Base-by-base conservation (phyloP, 208 protist species). In the Wallacemonas sp. region DNA sequence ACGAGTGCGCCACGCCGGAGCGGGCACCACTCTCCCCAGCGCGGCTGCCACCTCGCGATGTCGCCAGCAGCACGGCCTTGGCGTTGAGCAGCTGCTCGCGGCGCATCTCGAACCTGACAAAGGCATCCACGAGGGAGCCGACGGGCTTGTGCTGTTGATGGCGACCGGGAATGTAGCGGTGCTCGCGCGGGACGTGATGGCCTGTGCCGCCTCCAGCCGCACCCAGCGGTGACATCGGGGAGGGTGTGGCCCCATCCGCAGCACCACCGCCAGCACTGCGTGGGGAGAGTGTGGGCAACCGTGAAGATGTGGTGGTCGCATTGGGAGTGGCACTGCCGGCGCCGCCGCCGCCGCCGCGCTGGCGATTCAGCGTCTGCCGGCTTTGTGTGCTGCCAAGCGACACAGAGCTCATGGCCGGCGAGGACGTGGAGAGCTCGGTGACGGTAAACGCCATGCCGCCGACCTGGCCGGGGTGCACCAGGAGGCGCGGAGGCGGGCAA, bases 101-200 rank as follows among this genome's bases (percentile, higher is more conserved):
- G 16, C 74, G 72, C 41, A 70, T 29, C 33, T 82, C 70, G 55
- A 81, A 87, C 5, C 68, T 69, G 47, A 66, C 70, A 38, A 92
- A 69, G 17, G 74, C 85, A 58, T 92, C 81, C 5, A 81, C 70
- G 61, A 92, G 41, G 16, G 70, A 71, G 17, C 58, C 67, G 2
- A 79, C 78, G 12, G 81, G 54, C 11, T 47, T 16, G 72, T 75
- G 80, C 38, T 80, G 65, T 14, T 80, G 76, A 29, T 47, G 16
- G 16, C 70, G 57, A 2, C 76, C 74, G 11, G 81, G 70, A 19
- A 84, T 65, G 56, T 84, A 83, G 12, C 21, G 52, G 23, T 75
- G 61, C 33, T 76, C 65, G 3, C 29, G 21, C 21, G 62, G 36
- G 61, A 58, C 52, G 8, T 58, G 52, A 24, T 58, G 52, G 8